A percentile compares a stretch with the other conserved stretches of the same genome.
phyloP scores from a whole-genome alignment of 441 rosid species.

The Cnidoscolus chayamansa region DNA sequence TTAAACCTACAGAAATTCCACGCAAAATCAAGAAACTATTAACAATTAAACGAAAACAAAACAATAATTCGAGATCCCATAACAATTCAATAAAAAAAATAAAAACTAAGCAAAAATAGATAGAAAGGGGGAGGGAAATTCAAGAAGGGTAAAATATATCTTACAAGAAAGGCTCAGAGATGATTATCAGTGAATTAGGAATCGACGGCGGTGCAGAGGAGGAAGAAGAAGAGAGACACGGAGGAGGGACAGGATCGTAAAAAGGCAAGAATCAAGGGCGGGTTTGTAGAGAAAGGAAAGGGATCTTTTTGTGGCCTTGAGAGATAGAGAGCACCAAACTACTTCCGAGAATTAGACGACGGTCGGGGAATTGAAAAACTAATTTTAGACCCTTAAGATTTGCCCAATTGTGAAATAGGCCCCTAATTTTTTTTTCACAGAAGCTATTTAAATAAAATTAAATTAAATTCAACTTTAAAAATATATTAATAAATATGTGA shows the following conservation, averaged over 20 bases:
- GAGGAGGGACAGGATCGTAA: constrained; percentile 41
- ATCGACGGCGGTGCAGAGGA: constrained; percentile 27
- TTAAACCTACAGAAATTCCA: neutral
- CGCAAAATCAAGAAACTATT: neutral
- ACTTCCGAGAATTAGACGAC: constrained; percentile 8
- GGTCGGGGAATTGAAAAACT: neutral
- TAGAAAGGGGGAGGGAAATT: neutral
- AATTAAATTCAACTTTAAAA: too few relatives aligned
- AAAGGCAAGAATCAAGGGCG: constrained; percentile 25
- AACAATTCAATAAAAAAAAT: neutral
- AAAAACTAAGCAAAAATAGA: constrained; percentile 1
- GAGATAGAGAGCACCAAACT: neutral
- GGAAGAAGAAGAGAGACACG: too few relatives aligned
- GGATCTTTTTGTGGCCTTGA: neutral
- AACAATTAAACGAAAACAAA: neutral
- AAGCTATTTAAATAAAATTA: too few relatives aligned
- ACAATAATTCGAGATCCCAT: neutral
- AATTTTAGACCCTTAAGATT: too few relatives aligned
- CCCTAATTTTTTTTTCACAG: too few relatives aligned
- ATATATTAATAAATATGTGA: too few relatives aligned
- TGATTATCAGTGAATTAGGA: neutral
- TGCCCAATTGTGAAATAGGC: too few relatives aligned
- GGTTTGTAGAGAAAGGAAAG: neutral
- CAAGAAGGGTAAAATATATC: too few relatives aligned
- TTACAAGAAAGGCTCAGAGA: too few relatives aligned